Base-by-base conservation (phyloP, 2,329 filamentous ascomycete genomes). In the Ascochyta lentis region DNA sequence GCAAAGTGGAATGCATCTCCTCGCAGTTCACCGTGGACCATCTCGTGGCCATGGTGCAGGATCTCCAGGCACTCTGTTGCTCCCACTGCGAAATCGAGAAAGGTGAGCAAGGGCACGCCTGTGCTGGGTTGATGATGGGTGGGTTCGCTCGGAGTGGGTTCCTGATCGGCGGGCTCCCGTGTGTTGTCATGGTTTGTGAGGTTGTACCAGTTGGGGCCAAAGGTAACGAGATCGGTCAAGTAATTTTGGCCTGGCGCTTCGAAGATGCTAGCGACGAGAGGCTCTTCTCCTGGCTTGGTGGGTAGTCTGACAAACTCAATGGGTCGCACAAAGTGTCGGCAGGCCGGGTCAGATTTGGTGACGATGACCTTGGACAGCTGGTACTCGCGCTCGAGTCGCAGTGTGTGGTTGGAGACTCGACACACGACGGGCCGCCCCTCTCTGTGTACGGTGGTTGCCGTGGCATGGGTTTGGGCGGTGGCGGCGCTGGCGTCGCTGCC, bases 1-100 rank as follows among this genome's bases (percentile, higher is more conserved):
- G 90, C 90, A 79, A 91, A 96, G 71, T 97, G 92, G 69, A 97
- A 97, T 0, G 92, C 90, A 75, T 98, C 94, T 5, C 88, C 90
- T 26, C 94, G 85, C 46, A 98, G 88, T 76, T 98, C 94, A 40
- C 94, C 94, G 67, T 97, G 94, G 1, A 96, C 89, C 54, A 92
- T 86, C 57, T 91, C 89, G 54, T 94, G 86, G 8, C 90, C 88
- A 75, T 97, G 92, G 68, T 98, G 94, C n/a, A 98, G 79, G 42
- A 96, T 87, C 74, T 97, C 93, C 43, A 96, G 78, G 70, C 91
- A 96, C 73, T 96, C 86, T 6, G 90, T 86, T 1, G 93, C 90
- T 23, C 93, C 93, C 55, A 96, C 91, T 27, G 93, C 94, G 71
- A 97, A 97, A 68, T 96, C 89, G 26, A 98, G 83, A 68, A 97